Conservation (phyloP, 768 basidiomycete genomes). For the Leccinum incarnatum region DNA sequence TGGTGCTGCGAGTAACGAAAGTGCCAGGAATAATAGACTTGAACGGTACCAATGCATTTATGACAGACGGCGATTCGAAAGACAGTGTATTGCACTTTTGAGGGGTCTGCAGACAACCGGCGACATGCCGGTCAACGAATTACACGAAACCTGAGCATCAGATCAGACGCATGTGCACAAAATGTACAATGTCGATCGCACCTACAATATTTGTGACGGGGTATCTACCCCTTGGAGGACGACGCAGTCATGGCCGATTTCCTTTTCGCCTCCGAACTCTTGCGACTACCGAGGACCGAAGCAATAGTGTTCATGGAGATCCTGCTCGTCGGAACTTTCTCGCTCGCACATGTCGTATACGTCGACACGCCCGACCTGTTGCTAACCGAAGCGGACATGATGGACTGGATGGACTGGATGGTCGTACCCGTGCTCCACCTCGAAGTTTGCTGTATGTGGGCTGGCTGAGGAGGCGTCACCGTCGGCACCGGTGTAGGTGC, state of each 20-base stretch:
- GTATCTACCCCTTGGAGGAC: constrained; percentile 22
- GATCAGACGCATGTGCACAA: constrained; percentile 5
- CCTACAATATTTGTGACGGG: background rate
- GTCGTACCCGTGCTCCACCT: constrained; percentile 33
- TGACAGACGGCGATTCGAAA: background rate
- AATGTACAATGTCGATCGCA: background rate
- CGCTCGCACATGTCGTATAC: constrained; percentile 28
- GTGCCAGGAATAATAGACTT: constrained; percentile 6
- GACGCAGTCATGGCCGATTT: constrained; percentile 26
- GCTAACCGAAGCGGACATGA: constrained; percentile 25
- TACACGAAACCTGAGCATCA: background rate
- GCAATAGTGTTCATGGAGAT: constrained; percentile 27
- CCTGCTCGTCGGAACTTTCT: constrained; percentile 23
- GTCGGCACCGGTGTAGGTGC: constrained; percentile 3
- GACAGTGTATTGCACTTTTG: background rate
- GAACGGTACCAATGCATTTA: background rate
- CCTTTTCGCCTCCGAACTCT: constrained; percentile 28
- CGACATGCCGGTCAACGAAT: background rate
- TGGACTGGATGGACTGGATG: constrained; percentile 18
- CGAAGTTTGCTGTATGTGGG: constrained; percentile 22
- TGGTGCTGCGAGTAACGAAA: constrained; percentile 3
- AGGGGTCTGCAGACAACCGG: background rate
- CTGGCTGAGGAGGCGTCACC: constrained; percentile 15
- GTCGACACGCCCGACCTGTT: constrained; percentile 27
- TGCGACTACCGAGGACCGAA: constrained; percentile 25